Evolutionary conservation across 78 protist species (phyloP).

Genomic region (Guillardia theta): DNA sequence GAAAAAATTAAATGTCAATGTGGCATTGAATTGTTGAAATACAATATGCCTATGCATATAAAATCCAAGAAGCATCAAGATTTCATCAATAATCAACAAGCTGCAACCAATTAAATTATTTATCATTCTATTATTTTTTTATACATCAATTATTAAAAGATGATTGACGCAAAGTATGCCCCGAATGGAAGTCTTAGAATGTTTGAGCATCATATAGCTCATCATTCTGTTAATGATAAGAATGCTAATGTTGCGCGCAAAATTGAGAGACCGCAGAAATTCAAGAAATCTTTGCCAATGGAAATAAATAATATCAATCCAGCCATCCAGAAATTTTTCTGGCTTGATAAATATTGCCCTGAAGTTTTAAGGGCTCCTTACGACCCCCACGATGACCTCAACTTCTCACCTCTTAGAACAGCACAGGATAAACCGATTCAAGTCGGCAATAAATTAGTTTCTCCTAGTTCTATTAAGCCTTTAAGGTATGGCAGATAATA

Average conservation of each 20-base stretch:
- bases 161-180: too few species aligned
- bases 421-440: not conserved
- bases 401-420: not conserved
- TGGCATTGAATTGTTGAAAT: not conserved
- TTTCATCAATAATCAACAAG: too few species aligned
- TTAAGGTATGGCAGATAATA: not conserved
- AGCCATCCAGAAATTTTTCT: not conserved
- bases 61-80: not conserved
- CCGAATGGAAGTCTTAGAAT: too few species aligned
- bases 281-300: not conserved
- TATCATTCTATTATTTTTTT: not conserved
- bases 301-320: not conserved
- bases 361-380: not conserved
- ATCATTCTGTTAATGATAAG: not conserved
- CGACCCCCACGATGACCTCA: not conserved
- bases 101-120: not conserved
- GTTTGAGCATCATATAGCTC: not conserved
- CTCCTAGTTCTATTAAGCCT: not conserved
- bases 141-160: too few species aligned
- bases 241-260: too few species aligned
- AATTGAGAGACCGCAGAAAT: too few species aligned
- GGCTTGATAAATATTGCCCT: not conserved
- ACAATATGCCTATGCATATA: not conserved
- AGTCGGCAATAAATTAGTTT: not conserved
- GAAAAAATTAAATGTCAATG: not conserved